Percentiles rank a stretch among this genome's conserved stretches.
Evolutionary conservation across 768 basidiomycete genomes (phyloP).

Genomic region (Tulasnella sp.): DNA sequence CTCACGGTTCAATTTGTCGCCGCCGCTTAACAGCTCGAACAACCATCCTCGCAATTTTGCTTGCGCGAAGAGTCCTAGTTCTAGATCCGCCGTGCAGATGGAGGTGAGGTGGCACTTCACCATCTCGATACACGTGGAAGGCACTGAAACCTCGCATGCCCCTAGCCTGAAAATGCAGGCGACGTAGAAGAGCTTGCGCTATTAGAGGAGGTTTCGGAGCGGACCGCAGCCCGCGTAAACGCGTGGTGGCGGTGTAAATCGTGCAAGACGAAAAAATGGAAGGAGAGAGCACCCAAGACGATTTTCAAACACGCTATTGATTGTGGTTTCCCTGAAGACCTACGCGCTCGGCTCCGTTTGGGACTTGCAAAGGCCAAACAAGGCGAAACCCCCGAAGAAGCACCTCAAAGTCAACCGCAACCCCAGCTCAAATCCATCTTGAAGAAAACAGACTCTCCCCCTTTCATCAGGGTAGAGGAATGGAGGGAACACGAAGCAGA

Average conservation of each 20-base stretch:
- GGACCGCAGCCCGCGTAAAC: not conserved
- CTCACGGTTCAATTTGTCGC: too few species aligned
- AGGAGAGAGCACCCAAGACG: not conserved
- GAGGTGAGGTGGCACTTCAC: not conserved
- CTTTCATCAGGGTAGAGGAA: not conserved
- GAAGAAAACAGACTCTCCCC: not conserved
- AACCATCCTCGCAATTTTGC: too few species aligned
- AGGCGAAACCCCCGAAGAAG: not conserved
- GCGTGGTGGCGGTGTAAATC: slow-evolving; percentile 2
- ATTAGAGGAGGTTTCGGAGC: not conserved
- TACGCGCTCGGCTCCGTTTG: not conserved
- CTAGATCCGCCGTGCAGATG: not conserved
- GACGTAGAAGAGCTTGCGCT: not conserved
- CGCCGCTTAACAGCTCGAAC: too few species aligned
- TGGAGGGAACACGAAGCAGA: not conserved
- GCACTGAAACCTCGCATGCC: not conserved
- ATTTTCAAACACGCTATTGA: not conserved
- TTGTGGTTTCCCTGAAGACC: not conserved
- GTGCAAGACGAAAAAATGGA: not conserved
- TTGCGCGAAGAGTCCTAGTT: not conserved
- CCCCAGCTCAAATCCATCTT: not conserved
- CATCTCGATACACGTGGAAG: not conserved
- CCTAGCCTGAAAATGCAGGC: not conserved
- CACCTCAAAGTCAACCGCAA: not conserved
- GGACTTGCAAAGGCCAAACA: not conserved